Conservation (phyloP, 306 rosid species). For the Gastrolobium villosum region DNA sequence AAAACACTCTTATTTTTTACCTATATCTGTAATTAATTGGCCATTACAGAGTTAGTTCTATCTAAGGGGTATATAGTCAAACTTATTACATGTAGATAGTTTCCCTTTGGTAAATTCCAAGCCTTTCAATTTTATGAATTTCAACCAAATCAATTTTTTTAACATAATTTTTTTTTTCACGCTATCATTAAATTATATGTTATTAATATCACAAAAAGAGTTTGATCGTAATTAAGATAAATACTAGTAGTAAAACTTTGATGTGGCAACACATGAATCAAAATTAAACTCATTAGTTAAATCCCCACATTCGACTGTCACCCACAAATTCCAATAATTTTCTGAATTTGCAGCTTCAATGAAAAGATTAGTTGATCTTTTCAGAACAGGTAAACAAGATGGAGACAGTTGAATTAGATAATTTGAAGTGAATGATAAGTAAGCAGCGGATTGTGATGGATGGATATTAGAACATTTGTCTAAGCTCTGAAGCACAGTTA, state of each 20-base stretch:
- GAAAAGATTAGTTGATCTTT: conserved; percentile 48
- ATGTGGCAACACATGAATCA: not conserved
- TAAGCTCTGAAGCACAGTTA: conserved; percentile 17
- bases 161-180: too few relatives aligned
- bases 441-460: conserved; percentile 53
- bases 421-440: conserved; percentile 73
- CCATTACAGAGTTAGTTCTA: too few relatives aligned
- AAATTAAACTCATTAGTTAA: conserved; percentile 2
- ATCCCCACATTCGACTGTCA: not conserved
- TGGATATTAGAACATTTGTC: conserved; percentile 40
- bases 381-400: conserved; percentile 58
- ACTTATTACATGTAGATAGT: too few relatives aligned
- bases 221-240: not conserved
- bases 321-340: conserved; percentile 32
- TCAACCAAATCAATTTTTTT: too few relatives aligned
- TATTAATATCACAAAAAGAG: not conserved
- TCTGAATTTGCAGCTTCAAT: conserved; percentile 42
- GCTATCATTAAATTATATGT: too few relatives aligned
- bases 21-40: too few relatives aligned
- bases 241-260: not conserved
- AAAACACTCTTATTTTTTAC: too few relatives aligned
- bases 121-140: not conserved
- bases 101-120: too few relatives aligned
- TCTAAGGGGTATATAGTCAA: too few relatives aligned
- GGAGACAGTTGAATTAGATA: conserved; percentile 48